phyloP scores from a whole-genome alignment of 2,329 filamentous ascomycete genomes.

The Geosmithia flava region DNA sequence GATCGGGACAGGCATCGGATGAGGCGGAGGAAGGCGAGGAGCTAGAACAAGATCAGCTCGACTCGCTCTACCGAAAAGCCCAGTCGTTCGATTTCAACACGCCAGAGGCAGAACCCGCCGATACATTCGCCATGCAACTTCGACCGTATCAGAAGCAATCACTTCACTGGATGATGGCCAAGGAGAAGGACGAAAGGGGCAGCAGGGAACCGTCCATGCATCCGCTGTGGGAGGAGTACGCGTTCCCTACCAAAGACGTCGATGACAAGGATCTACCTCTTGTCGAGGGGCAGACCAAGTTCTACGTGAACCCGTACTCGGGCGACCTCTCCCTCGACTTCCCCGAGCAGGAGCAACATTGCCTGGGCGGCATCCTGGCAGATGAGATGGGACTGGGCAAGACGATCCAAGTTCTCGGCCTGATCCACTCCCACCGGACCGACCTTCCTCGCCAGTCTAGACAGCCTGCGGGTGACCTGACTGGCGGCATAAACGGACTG shows the following conservation, averaged over 20 bases:
- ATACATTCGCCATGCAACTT: slow-evolving; percentile 70
- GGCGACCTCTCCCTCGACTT: slow-evolving; percentile 88
- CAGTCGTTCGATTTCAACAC: slow-evolving; percentile 95
- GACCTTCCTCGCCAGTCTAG: slow-evolving; percentile 30
- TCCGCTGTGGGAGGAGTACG: slow-evolving; percentile 92
- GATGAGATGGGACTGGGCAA: slow-evolving; percentile 98
- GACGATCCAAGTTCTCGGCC: slow-evolving; percentile 94
- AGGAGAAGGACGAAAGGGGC: slow-evolving; percentile 70
- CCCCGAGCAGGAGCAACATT: slow-evolving; percentile 87
- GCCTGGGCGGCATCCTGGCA: slow-evolving; percentile 81
- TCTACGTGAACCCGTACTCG: slow-evolving; percentile 96
- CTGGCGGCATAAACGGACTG: slow-evolving; percentile 43
- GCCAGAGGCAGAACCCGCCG: slow-evolving; percentile 70
- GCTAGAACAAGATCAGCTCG: slow-evolving; percentile 89
- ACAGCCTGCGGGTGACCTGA: slow-evolving; percentile 10
- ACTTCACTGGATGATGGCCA: slow-evolving; percentile 89
- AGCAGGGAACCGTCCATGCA: slow-evolving; percentile 78
- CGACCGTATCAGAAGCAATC: slow-evolving; percentile 94
- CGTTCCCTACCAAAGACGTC: slow-evolving; percentile 77
- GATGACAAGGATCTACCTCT: slow-evolving; percentile 64
- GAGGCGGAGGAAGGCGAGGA: slow-evolving; percentile 86
- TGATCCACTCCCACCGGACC: slow-evolving; percentile 74
- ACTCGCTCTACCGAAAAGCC: slow-evolving; percentile 87
- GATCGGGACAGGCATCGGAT: slow-evolving; percentile 48
- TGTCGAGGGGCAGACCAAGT: slow-evolving; percentile 55